Conservation (phyloP, 352 stramenopile species). For the Phytopythium helicoides region DNA sequence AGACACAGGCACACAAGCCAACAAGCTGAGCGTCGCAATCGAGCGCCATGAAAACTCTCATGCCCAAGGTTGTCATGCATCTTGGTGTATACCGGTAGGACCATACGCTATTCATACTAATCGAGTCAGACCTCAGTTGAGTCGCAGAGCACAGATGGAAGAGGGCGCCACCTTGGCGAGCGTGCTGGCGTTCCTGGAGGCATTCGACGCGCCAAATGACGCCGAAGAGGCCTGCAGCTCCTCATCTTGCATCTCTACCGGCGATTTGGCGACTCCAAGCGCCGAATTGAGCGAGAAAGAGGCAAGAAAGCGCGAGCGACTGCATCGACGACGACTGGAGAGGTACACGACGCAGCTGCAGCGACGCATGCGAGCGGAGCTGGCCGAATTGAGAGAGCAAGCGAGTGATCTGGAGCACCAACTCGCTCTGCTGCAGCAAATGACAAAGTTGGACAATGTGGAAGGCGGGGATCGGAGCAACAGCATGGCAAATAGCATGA, state of each 20-base stretch:
- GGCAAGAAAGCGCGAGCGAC: no score
- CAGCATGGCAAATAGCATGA: not conserved
- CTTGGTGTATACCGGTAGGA: no score
- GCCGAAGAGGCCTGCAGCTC: no score
- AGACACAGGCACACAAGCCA: no score
- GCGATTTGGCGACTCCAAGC: no score
- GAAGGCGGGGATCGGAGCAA: not conserved
- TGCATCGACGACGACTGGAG: not conserved
- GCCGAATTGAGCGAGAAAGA: no score
- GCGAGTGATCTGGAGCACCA: not conserved
- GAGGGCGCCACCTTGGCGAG: constrained; percentile 1
- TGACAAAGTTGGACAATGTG: not conserved
- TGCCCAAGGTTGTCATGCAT: no score
- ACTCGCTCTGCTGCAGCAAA: not conserved
- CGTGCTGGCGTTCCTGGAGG: constrained; percentile 4
- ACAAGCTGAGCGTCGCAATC: no score
- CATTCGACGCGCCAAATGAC: not conserved
- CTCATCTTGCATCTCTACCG: no score
- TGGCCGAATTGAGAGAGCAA: not conserved
- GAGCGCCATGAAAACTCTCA: no score
- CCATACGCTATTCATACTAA: no score
- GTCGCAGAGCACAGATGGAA: not conserved
- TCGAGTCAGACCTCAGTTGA: no score
- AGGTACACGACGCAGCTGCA: constrained; percentile 4
- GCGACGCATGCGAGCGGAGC: constrained; percentile 2